phyloP scores from a whole-genome alignment of 352 stramenopile species.

The Aphanomyces stellatus region DNA sequence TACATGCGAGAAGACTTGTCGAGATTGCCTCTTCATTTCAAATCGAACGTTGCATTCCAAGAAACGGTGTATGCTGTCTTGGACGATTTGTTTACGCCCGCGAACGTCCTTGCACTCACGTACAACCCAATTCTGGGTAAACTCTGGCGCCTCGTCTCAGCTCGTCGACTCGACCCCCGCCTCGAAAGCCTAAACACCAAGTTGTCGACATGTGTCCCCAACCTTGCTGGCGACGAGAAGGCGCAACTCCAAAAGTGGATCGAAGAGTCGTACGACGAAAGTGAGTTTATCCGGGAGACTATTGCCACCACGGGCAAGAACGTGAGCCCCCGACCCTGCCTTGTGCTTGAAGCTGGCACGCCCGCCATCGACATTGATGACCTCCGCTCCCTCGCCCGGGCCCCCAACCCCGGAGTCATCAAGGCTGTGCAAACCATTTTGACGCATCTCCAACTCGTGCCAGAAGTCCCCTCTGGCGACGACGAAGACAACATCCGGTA shows the following conservation, averaged over 20 bases:
- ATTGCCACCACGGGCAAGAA: not conserved
- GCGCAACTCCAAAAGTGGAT: conserved; percentile 5
- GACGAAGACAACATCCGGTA: not conserved
- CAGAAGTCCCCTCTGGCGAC: not conserved
- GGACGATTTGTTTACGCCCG: not conserved
- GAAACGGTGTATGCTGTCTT: not conserved
- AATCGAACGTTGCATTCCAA: not conserved
- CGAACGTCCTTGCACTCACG: conserved; percentile 10
- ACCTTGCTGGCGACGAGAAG: not conserved
- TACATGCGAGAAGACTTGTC: not conserved
- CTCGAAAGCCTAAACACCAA: not conserved
- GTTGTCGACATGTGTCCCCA: not conserved
- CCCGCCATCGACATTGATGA: not conserved
- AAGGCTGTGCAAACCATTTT: not conserved
- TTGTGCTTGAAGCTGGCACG: not conserved
- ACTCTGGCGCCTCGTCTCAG: conserved; percentile 8
- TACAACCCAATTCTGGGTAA: conserved; percentile 12
- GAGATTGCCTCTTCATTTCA: not conserved
- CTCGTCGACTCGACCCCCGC: not conserved
- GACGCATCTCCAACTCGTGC: not conserved
- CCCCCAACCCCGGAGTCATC: not conserved
- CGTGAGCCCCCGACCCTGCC: not conserved
- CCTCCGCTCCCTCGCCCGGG: not conserved
- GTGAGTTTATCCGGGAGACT: not conserved
- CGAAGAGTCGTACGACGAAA: conserved; percentile 6